phyloP scores from a whole-genome alignment of 2,329 filamentous ascomycete species.

The Aspergillus quadricinctus region DNA sequence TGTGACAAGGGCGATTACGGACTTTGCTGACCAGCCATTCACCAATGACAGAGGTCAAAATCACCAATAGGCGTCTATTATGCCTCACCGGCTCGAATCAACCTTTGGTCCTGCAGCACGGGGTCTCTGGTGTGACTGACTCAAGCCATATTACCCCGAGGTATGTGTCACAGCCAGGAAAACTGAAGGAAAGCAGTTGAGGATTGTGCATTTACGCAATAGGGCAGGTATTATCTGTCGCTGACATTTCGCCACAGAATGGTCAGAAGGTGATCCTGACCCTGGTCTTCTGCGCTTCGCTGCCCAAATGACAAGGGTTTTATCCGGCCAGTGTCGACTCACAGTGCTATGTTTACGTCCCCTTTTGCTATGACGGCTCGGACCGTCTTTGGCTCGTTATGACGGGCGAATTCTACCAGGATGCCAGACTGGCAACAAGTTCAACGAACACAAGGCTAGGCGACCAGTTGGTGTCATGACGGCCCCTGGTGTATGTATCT shows the following conservation, averaged over 20 bases:
- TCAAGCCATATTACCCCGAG: neutral
- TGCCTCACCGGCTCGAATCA: conserved; percentile 8
- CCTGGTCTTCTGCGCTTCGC: conserved; percentile 20
- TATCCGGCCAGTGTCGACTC: conserved; percentile 15
- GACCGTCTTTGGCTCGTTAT: conserved; percentile 20
- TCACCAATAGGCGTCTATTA: conserved; percentile 14
- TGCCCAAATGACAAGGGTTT: conserved; percentile 26
- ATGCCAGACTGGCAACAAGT: conserved; percentile 10
- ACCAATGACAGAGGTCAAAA: conserved; percentile 16
- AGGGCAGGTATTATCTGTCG: conserved; percentile 4
- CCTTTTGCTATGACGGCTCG: conserved; percentile 25
- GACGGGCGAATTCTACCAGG: conserved; percentile 10
- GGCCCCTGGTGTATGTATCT: conserved; percentile 17
- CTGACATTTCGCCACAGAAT: conserved; percentile 2
- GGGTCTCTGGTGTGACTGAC: neutral
- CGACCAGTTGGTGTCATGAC: conserved; percentile 7
- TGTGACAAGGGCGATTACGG: conserved; percentile 3
- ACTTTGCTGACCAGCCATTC: conserved; percentile 12
- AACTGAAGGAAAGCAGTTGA: conserved; percentile 1
- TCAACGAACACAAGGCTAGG: conserved; percentile 8
- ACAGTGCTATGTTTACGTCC: conserved; percentile 9
- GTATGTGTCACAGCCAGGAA: neutral
- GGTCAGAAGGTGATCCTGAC: conserved; percentile 7
- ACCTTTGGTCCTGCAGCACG: conserved; percentile 8
- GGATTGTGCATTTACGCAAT: conserved; percentile 5